Evolutionary conservation across 2,329 filamentous ascomycete species (phyloP), one percentile per base, ranked within the genome.

Genomic region (Nothopassalora personata): DNA sequence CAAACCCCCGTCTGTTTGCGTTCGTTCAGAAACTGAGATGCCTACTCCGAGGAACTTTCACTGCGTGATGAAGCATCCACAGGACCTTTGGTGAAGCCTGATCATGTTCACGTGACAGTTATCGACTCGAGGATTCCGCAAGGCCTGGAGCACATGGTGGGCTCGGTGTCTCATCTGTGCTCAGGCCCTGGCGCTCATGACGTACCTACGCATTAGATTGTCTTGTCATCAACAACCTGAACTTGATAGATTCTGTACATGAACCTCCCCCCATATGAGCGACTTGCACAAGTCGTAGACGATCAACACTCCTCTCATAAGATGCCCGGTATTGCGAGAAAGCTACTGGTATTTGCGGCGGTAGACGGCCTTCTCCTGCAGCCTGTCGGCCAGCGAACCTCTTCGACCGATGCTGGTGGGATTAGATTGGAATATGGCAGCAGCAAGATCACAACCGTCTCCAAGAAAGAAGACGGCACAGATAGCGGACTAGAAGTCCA

Each of bases 281-380:
- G 49, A 6, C 10, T 30, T 34, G n/a, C 19, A 34, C 30, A 51
- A 51, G n/a, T 34, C 8, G 7, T 18, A 51, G n/a, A n/a, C n/a
- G n/a, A n/a, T n/a, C n/a, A n/a, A n/a, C n/a, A n/a, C n/a, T n/a
- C n/a, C n/a, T n/a, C n/a, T n/a, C n/a, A n/a, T n/a, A n/a, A n/a
- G 27, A 94, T 95, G 91, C 87, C 90, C 57, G 82, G 83, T 65
- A 78, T 96, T 61, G 86, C 89, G 60, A 88, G 89, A 72, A 95
- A 94, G 76, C 77, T 96, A 57, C 72, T 91, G 64, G 85, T 96
- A 66, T 71, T 67, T 74, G 90, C 91, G 57, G 86, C 90, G 28
- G 84, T 87, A 56, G 91, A 97, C 70, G 91, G 91, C 58, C 81
- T 97, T 54, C 79, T 96, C 64, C 81, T 97, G 48, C 90, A 94